Conservation (phyloP, 495 filamentous ascomycete genomes). For the Neurospora sp. region DNA sequence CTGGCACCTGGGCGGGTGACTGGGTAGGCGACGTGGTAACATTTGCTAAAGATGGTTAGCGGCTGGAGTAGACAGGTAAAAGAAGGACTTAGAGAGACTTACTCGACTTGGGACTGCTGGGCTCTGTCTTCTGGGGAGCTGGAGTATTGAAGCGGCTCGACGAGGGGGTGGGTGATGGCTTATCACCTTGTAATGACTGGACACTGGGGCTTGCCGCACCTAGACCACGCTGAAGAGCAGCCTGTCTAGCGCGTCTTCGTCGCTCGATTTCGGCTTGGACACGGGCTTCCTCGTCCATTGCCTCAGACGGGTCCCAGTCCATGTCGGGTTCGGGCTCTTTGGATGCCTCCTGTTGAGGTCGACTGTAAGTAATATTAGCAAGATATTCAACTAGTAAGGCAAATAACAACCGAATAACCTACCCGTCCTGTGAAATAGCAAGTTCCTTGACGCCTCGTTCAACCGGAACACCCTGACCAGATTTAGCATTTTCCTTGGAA, state of each 20-base stretch:
- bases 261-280: slow-evolving; percentile 64
- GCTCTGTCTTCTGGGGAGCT: slow-evolving; percentile 22
- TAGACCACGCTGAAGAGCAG: slow-evolving; percentile 70
- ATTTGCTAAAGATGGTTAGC: slow-evolving; percentile 11
- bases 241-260: slow-evolving; percentile 77
- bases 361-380: slow-evolving; percentile 1
- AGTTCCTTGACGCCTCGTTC: slow-evolving; percentile 33
- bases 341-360: background rate
- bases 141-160: slow-evolving; percentile 36
- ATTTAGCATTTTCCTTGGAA: slow-evolving; percentile 58
- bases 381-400: slow-evolving; percentile 1
- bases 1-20: slow-evolving; percentile 25
- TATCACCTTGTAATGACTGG: slow-evolving; percentile 60
- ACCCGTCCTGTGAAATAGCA: slow-evolving; percentile 17
- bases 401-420: background rate
- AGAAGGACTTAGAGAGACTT: slow-evolving; percentile 4
- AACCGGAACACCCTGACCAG: slow-evolving; percentile 47
- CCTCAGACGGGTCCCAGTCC: slow-evolving; percentile 39
- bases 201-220: slow-evolving; percentile 64
- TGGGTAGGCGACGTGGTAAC: slow-evolving; percentile 21
- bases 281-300: slow-evolving; percentile 53
- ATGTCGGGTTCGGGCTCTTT: slow-evolving; percentile 20
- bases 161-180: slow-evolving; percentile 44
- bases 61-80: background rate
- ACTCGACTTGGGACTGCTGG: slow-evolving; percentile 33